These are phyloP conservation scores for Avena eriantha DNA, from an alignment of 176 grass and related monocot species.

Conservation along the genomic window DNA sequence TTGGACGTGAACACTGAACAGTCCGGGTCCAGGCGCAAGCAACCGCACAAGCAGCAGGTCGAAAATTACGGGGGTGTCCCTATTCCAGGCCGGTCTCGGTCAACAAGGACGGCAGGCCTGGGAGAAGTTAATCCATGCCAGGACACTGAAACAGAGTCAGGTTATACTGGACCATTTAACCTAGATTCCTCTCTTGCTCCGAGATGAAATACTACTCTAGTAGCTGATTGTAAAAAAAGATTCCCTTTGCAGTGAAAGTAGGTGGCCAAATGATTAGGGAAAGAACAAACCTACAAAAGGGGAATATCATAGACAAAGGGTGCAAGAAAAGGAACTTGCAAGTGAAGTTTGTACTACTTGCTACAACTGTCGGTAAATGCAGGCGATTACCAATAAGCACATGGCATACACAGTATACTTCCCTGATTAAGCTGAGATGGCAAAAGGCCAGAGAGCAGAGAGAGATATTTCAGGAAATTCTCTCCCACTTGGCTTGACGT, in stretches of 20 bases:
- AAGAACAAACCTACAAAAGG: not conserved
- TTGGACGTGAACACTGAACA: constrained; percentile 21
- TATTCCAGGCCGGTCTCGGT: constrained; percentile 33
- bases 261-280: constrained; percentile 36
- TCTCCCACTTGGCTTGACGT: not conserved
- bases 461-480: not conserved
- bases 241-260: constrained; percentile 25
- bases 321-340: not conserved
- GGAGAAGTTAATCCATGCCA: constrained; percentile 38
- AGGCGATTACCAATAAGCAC: not conserved
- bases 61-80: constrained; percentile 39
- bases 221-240: not conserved
- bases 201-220: constrained; percentile 22
- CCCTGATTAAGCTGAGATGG: not conserved
- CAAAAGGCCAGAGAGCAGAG: not conserved
- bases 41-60: not conserved
- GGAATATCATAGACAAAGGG: not conserved
- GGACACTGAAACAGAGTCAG: constrained; percentile 38
- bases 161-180: constrained; percentile 35
- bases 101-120: constrained; percentile 23
- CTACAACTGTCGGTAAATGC: not conserved
- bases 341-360: not conserved
- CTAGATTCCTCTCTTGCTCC: constrained; percentile 42
- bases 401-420: not conserved
- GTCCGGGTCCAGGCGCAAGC: not conserved